Percentiles rank a stretch among this genome's conserved stretches.
These are phyloP conservation scores for Fusarium circinatum DNA, from an alignment of 2,329 filamentous ascomycete genomes.

Conservation along the genomic window DNA sequence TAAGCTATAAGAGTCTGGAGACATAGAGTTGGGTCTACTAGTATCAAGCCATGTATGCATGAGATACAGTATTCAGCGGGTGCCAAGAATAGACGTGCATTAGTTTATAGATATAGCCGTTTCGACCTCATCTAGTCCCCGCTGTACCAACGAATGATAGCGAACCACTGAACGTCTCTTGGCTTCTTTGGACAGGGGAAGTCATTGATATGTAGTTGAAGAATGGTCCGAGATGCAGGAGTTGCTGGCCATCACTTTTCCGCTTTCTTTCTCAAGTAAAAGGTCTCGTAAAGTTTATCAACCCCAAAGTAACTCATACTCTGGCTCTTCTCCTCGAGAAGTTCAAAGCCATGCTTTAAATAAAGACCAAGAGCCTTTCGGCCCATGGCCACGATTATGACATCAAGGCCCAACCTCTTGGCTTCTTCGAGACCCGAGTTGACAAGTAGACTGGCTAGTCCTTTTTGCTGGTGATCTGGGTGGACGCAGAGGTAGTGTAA, in stretches of 20 bases:
- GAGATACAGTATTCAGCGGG: not conserved
- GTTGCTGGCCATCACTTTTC: not conserved
- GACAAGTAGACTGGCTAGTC: conserved; percentile 37
- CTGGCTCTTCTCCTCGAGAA: conserved; percentile 13
- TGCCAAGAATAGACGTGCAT: not conserved
- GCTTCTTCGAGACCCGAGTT: conserved; percentile 34
- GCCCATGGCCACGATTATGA: conserved; percentile 35
- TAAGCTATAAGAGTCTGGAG: not conserved
- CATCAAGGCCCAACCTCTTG: conserved; percentile 24
- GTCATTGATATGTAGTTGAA: not conserved
- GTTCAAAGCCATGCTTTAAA: conserved; percentile 31
- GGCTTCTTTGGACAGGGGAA: not conserved
- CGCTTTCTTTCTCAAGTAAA: conserved; percentile 6
- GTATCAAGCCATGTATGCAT: not conserved
- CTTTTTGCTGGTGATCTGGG: conserved; percentile 33
- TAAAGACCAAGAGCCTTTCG: conserved; percentile 23
- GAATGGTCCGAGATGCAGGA: not conserved
- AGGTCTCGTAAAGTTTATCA: conserved; percentile 25
- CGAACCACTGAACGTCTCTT: not conserved
- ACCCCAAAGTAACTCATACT: conserved; percentile 6
- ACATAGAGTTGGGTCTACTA: too few species aligned
- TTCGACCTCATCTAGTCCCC: not conserved
- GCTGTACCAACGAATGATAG: not conserved
- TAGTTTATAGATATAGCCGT: not conserved
- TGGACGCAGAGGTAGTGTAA: conserved; percentile 39